Percentiles rank a stretch among this genome's conserved stretches.
These are phyloP conservation scores for Fusarium annulatum DNA, from an alignment of 2,329 filamentous ascomycete genomes.

Conservation along the genomic window DNA sequence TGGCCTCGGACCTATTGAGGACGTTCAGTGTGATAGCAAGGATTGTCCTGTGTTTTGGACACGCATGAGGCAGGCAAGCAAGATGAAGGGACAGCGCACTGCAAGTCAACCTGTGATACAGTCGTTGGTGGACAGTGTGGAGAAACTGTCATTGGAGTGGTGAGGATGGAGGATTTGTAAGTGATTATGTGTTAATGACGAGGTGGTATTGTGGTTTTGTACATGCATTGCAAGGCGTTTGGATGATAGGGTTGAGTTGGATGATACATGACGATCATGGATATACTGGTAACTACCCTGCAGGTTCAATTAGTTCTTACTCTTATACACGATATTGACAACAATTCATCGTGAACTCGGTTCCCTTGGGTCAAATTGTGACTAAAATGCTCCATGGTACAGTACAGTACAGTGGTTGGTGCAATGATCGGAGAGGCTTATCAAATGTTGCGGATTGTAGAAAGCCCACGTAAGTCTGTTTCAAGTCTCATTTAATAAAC, in stretches of 20 bases:
- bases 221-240: constrained; percentile 13
- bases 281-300: neutral
- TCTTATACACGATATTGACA: neutral
- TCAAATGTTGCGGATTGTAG: neutral
- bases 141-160: constrained; percentile 50
- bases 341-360: neutral
- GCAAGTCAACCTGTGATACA: constrained; percentile 48
- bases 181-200: neutral
- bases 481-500: too few relatives aligned
- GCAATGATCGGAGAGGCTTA: neutral
- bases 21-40: constrained; percentile 87
- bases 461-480: too few relatives aligned
- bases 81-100: constrained; percentile 54
- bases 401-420: too few relatives aligned
- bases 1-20: constrained; percentile 76
- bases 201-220: neutral
- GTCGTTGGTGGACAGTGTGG: constrained; percentile 45
- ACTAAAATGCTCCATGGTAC: neutral
- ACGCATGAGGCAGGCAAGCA: constrained; percentile 70
- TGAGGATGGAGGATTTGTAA: constrained; percentile 29
- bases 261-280: neutral
- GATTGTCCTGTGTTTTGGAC: constrained; percentile 95
- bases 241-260: neutral
- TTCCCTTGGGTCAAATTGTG: neutral
- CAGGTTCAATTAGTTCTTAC: neutral